Base-by-base conservation (phyloP, 768 basidiomycete genomes). In the Tulasnella sp. region DNA sequence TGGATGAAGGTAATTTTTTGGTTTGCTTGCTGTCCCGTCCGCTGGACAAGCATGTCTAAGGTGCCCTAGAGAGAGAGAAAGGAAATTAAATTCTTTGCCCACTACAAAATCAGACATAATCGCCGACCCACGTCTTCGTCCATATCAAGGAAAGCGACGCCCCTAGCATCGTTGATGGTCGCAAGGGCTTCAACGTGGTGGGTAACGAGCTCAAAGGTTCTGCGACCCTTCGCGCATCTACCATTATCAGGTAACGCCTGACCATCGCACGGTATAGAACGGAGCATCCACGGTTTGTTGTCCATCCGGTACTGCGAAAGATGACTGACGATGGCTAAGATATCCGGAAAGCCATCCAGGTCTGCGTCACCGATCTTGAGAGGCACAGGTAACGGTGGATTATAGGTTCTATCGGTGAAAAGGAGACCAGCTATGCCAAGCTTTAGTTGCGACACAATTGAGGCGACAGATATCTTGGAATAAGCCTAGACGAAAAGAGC, bases 341-440 rank as follows among this genome's bases (percentile, higher is more conserved):
- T 66, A 65, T 98, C 96, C 0, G 94, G 92, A 71, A 87, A 98
- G 2, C 96, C 96, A 67, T 98, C 93, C 19, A 94, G 75, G 69
- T 97, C 87, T 52, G 80, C 84, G 71, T 99, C 96, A 30, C 92
- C 96, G 0, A 92, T 72, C 62, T 83, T 84, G 49, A 97, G 70
- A 0, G 90, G 77, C 15, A 93, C 70, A 0, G 93, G 91, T 4
- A 93, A 68, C 0, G 82, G 65, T 0, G 89, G 86, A 1, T 69
- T 74, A 65, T 78, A 79, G 0, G 84, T 78, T 2, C 76, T 80
- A 65, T 92, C 87, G 5, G 79, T 70, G 2, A 88, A 81, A 10
- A 91, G 79, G 9, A 96, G 80, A 79, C 21, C 60, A 17, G 30
- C 34, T 15, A 38, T 15, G 34, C 34, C 34, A 15, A 38, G 5